Evolutionary conservation across 192 early-diverging fungal species (phyloP).

Genomic region (Coemansia sp.): DNA sequence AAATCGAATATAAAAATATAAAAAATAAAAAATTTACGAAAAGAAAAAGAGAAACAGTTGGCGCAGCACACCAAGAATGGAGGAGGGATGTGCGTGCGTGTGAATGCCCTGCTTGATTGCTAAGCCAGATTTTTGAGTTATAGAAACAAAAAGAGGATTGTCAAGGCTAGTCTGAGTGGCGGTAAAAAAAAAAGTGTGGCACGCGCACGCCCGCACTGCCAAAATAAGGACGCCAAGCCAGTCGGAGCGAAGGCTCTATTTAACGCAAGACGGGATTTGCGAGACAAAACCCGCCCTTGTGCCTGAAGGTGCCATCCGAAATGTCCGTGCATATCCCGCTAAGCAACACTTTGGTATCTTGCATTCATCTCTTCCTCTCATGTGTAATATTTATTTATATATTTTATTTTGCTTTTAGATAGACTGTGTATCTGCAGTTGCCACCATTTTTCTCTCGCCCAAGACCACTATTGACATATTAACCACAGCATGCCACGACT

Average conservation of each 20-base stretch:
- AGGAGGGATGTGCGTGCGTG: background rate
- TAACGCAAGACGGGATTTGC: background rate
- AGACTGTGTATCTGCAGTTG: background rate
- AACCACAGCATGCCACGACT: background rate
- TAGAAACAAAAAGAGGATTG: background rate
- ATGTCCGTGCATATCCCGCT: background rate
- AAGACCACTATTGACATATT: background rate
- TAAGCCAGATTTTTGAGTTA: background rate
- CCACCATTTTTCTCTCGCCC: background rate
- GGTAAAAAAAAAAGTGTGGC: background rate
- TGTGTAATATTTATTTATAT: background rate
- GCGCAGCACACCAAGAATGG: background rate
- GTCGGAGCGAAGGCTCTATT: background rate
- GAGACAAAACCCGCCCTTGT: background rate
- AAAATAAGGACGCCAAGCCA: background rate
- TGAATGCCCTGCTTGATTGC: background rate
- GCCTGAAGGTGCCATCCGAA: background rate
- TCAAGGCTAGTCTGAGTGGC: background rate
- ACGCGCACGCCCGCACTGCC: background rate
- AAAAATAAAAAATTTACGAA: constrained; percentile 7
- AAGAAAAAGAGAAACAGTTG: background rate
- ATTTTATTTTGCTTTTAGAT: background rate
- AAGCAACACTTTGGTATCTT: background rate
- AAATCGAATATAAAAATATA: background rate
- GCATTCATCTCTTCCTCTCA: background rate